Conservation (phyloP, 2,329 filamentous ascomycete genomes). For the Xylariaceae sp. region DNA sequence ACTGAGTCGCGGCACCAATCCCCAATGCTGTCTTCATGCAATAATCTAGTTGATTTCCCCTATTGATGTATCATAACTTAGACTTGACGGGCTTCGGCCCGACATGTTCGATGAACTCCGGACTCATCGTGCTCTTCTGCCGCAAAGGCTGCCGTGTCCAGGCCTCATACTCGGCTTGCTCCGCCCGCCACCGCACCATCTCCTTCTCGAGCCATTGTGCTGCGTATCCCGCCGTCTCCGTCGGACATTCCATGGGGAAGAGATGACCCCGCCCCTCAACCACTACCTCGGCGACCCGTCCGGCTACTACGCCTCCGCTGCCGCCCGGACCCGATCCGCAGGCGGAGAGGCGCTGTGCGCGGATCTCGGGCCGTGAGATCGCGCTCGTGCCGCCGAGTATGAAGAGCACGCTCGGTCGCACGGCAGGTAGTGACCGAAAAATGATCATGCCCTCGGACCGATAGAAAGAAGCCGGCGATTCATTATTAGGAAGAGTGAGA, state of each 20-base stretch:
- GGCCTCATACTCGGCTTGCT: slow-evolving; percentile 52
- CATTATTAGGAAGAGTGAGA: slow-evolving; percentile 31
- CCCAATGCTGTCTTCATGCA: neutral
- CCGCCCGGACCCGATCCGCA: slow-evolving; percentile 64
- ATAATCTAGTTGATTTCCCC: neutral
- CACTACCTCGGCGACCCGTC: slow-evolving; percentile 60
- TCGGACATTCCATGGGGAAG: slow-evolving; percentile 74
- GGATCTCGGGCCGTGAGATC: slow-evolving; percentile 47
- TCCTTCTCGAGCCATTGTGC: slow-evolving; percentile 54
- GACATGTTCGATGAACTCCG: slow-evolving; percentile 53
- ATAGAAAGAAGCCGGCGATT: slow-evolving; percentile 54
- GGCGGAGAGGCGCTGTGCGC: slow-evolving; percentile 54
- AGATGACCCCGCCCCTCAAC: slow-evolving; percentile 68
- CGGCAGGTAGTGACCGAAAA: slow-evolving; percentile 50
- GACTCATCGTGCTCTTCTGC: slow-evolving; percentile 53
- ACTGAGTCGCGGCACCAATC: too few relatives aligned
- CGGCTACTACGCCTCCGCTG: slow-evolving; percentile 58
- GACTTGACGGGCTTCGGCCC: slow-evolving; percentile 24
- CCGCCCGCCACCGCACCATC: slow-evolving; percentile 50
- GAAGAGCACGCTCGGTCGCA: slow-evolving; percentile 64
- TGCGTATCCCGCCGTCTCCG: slow-evolving; percentile 56
- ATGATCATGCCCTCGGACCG: slow-evolving; percentile 57
- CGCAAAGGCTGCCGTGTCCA: slow-evolving; percentile 46
- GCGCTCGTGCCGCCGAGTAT: slow-evolving; percentile 59
- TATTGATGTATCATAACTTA: slow-evolving; percentile 17